Base-by-base conservation (phyloP, 139 green algal genomes). In the Chlamydomonas eustigma region DNA sequence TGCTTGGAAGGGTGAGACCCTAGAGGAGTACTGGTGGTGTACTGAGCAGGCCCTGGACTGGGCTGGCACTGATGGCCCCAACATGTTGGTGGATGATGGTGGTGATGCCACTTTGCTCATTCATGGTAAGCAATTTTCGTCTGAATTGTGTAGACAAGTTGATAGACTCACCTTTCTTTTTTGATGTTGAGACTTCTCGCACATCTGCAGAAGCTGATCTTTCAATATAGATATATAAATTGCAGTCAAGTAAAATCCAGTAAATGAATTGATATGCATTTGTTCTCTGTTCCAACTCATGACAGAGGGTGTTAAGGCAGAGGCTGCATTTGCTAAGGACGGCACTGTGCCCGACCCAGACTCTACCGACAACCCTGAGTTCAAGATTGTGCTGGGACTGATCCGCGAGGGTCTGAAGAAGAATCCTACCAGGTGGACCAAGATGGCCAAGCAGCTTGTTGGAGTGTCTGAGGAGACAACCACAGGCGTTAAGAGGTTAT, bases 11-110 rank as follows among this genome's bases (percentile, higher is more conserved):
- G 95, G 95, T 68, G 95, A 99, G 96, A 98, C 95, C 24, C 89
- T 99, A 79, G 91, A 97, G 92, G 96, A 99, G 91, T 99, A 99
- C 93, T 99, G 96, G 96, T 99, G 96, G 96, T 99, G 96, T 94
- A 99, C 96, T 2, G 90, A 98, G 87, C 85, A 91, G 88, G 83
- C 84, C 68, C 89, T 99, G 65, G 91, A 88, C 76, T 99, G 96
- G 96, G 85, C 87, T 44, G 88, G 88, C 64, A 86, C 82, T 73
- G 86, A 91, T 50, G 93, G 93, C 72, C 81, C 91, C 69, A 91
- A 99, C 86, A 90, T 99, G 78, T 92, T 99, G 66, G 94, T 99
- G 0, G 96, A 99, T 80, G 96, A 99, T 74, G 96, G 96, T 75
- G 96, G 96, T 69, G 96, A 99, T 75, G 95, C 95, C 69, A 99